Base-by-base conservation (phyloP, 75 land plant genomes). In the Adiantum capillusveneris region DNA sequence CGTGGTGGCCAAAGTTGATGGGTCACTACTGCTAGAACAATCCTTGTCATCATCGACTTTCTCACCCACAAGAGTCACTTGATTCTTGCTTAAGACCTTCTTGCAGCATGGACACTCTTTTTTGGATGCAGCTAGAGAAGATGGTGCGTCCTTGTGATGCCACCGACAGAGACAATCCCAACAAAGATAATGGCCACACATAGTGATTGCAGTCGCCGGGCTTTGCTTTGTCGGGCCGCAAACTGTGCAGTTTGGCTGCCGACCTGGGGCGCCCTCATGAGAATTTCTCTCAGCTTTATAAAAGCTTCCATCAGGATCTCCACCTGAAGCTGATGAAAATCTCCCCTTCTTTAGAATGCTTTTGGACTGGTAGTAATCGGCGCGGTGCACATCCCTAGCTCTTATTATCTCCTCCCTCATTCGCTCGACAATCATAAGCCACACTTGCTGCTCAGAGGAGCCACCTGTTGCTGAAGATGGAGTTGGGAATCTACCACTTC, bases 41-140 rank as follows among this genome's bases (percentile, higher is more conserved):
- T n/a, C n/a, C n/a, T n/a, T n/a, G 22, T 46, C 14, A 6, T 18
- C 50, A 2, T 21, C 18, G 17, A 6, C 5, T 3, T 46, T 53
- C 18, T 53, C 29, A 2, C 55, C 55, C 2, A 53, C 25, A 14
- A 53, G 25, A 7, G 55, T 53, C 25, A 53, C 55, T 13, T 53
- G 55, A 14, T 14, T 53, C 28, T 53, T 53, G 28, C 27, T 5
- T 27, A 53, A 14, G 1, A 53, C 14, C 14, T 53, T 53, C 16
- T 26, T 53, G 55, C 55, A 53, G 28, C 28, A 53, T 25, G 55
- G 55, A 24, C 55, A 53, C 14, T 53, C 55, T 26, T 53, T 53
- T 24, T 53, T 53, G 12, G 28, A 12, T 11, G 55, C 28, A 26
- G 28, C 28, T 2, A 25, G 6, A 25, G 16, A 19, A 21, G 50